Evolutionary conservation across 2,329 filamentous ascomycete species (phyloP), one percentile per base, ranked within the genome.

Genomic region (Stenocarpella maydis): DNA sequence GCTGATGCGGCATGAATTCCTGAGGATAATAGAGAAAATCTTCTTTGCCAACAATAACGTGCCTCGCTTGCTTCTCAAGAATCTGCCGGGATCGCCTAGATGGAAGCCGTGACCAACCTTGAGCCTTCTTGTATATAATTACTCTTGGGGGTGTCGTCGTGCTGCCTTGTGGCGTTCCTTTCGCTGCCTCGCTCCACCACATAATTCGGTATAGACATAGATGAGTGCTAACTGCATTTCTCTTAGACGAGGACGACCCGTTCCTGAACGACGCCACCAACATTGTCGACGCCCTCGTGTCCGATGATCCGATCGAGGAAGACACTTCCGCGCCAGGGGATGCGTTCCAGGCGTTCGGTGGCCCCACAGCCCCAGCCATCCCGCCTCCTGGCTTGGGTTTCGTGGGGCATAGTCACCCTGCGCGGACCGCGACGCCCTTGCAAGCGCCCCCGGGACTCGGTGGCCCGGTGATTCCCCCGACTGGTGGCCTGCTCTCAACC

Each of bases 231-330:
- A 87, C 78, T 74, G 39, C 74, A 75, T 70, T 75, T 76, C 76
- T 75, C 68, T 65, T 76, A 92, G 90, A 91, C 79, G 89, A 91
- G 75, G 86, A 88, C 61, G 78, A 88, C n/a, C 82, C 84, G 69
- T 86, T 85, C 14, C 81, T 90, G 54, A 88, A 90, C 71, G 89
- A 90, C 73, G 89, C 86, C 15, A 85, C 84, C 3, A 83, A 84
- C 52, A 90, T 87, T n/a, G 87, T 93, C 49, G 90, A 92, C 76
- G 89, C 89, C 4, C 80, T 93, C 4, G 90, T 93, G 15, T 87
- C 89, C 26, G 91, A 93, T 75, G 81, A 87, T n/a, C 75, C 77
- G 9, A 69, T 74, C 21, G 74, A 73, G 15, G 70, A 71, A 4
- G 34, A 24, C 14, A 17, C 58, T 15, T 43, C 63, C 21, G 24